Base-by-base conservation (phyloP, 768 basidiomycete species). In the Boletus vinaceobasis region DNA sequence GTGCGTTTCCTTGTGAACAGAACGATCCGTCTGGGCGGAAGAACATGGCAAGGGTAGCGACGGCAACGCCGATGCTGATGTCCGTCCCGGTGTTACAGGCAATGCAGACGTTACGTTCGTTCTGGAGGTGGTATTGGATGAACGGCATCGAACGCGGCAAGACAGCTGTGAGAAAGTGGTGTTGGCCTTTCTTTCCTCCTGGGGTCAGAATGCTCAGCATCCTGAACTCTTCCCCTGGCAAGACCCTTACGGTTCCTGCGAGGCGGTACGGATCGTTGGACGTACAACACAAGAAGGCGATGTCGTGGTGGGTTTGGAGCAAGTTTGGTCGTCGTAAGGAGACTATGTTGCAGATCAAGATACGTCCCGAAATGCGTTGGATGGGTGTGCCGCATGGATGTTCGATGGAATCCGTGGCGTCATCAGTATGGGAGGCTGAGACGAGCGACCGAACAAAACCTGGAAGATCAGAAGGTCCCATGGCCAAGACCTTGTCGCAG, bases 1-100 rank as follows among this genome's bases (percentile, higher is more conserved):
- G 57, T 17, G 47, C 44, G 17, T 56, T 43, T 23, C 23, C 56
- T 17, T 19, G 52, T 21, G 58, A 4, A 19, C 38, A 50, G 21
- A 70, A 62, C 14, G 64, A 60, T 5, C 86, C 89, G 1, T 73
- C 66, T 7, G 83, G 77, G 31, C 78, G 75, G 62, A 90, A 92
- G 56, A 79, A 82, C 17, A 74, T 48, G 32, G 84, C 79, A 3
- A 90, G 67, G 1, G 82, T 78, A 13, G 76, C 80, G 3, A 90
- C 60, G 1, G 78, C 82, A 1, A 90, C 75, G 2, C 89, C 88
- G 3, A 87, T 77, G 50, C 83, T 79, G 4, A 75, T 64, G 60
- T 93, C 87, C 31, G 79, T 80, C 8, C 87, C 87, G 0, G 74
- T 75, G 29, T 76, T 76, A 57, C 84, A 85, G 23, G 77, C 77